Evolutionary conservation across 2,329 filamentous ascomycete species (phyloP), one percentile per base, ranked within the genome.

Genomic region (Aspergillus intermedius): DNA sequence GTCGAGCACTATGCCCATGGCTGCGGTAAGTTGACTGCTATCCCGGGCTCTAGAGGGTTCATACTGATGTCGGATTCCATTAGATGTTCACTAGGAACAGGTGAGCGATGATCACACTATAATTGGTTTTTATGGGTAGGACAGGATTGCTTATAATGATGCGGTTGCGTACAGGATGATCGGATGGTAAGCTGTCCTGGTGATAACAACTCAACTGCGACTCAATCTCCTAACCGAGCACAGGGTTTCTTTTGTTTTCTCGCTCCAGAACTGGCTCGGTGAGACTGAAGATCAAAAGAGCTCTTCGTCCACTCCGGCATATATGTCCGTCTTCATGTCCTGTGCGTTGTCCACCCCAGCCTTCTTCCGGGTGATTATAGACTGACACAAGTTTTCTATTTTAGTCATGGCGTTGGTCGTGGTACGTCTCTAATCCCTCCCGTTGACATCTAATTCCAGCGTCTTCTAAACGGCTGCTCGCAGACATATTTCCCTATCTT

Each of bases 51-150:
- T 25, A 34, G n/a, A 40, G 52, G 10, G 23, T 17, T 42, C 43
- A 53, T 50, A 50, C 57, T 62, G 49, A 64, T 49, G 41, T 39
- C n/a, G 37, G 28, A 25, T 56, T 40, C 17, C 17, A 9, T 37
- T 21, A 83, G 79, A 94, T 95, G 79, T 93, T 95, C 67, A 93
- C 87, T 60, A 81, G 90, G 58, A 95, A 95, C 74, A 87, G 88
- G 79, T 93, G 72, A 72, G 75, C 39, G 37, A 21, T 23, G 4
- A 22, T 7, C 12, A 23, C 12, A 15, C 19, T 48, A 30, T 25
- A 35, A 42, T 40, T 10, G 21, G 2, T 40, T 22, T 21, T 19
- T 12, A 5, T 40, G 6, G 10, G 8, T 21, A 40, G 15, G 9
- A 40, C 19, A 19, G 9, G 37, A 13, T 40, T 55, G 46, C 47